phyloP scores from a whole-genome alignment of 78 protist genomes.

The Monosiga brevicollis region DNA sequence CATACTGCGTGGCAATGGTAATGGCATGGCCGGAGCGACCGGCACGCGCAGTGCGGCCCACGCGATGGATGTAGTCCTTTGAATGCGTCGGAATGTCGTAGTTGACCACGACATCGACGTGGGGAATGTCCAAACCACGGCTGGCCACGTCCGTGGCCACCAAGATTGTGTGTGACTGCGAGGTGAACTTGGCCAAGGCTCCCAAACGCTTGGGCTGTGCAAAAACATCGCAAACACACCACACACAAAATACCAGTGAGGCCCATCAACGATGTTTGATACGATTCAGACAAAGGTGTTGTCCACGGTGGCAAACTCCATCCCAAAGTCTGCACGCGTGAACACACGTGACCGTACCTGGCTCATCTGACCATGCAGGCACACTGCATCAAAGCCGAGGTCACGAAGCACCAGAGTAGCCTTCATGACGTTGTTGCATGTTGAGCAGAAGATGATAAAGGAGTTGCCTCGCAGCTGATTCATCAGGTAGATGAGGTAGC shows the following conservation, averaged over 20 bases:
- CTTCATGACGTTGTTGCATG: slow-evolving; percentile 32
- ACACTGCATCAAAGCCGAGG: slow-evolving; percentile 78
- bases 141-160: slow-evolving; percentile 87
- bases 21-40: slow-evolving; percentile 85
- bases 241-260: too few relatives aligned
- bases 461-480: slow-evolving; percentile 26
- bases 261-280: too few relatives aligned
- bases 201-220: slow-evolving; percentile 65
- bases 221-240: too few relatives aligned
- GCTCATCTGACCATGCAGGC: slow-evolving; percentile 88
- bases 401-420: slow-evolving; percentile 61
- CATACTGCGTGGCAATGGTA: slow-evolving; percentile 90
- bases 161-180: slow-evolving; percentile 28
- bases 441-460: slow-evolving; percentile 66
- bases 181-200: slow-evolving; percentile 46
- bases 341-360: too few relatives aligned
- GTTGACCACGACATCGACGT: slow-evolving; percentile 88
- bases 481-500: slow-evolving; percentile 55
- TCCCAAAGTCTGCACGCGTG: too few relatives aligned
- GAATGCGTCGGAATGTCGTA: slow-evolving; percentile 82
- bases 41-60: slow-evolving; percentile 95
- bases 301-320: too few relatives aligned
- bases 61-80: slow-evolving; percentile 91
- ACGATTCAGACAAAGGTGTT: too few relatives aligned
- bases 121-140: slow-evolving; percentile 93